These are phyloP conservation scores for Tremella mesenterica DNA, from an alignment of 768 basidiomycete species.

Conservation along the genomic window DNA sequence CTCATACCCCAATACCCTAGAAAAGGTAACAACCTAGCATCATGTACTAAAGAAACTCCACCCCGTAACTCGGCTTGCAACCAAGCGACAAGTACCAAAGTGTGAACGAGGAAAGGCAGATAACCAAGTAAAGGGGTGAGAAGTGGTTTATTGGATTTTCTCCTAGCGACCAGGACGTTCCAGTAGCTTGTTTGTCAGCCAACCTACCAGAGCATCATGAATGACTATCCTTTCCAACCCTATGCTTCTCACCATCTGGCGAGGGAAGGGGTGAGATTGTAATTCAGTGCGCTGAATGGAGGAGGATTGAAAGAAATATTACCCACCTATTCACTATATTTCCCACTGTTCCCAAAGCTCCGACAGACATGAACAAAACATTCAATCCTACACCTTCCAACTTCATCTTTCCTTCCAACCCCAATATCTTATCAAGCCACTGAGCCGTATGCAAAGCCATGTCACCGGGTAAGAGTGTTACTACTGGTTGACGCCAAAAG, in stretches of 20 bases:
- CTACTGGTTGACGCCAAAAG: slow-evolving; percentile 33
- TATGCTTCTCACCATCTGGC: slow-evolving; percentile 1
- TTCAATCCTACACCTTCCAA: slow-evolving; percentile 60
- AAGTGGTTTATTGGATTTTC: slow-evolving; percentile 44
- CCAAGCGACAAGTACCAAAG: slow-evolving; percentile 70
- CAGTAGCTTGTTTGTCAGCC: slow-evolving; percentile 51
- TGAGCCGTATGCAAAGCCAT: slow-evolving; percentile 5
- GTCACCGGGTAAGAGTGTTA: slow-evolving; percentile 14
- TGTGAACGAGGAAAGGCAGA: slow-evolving; percentile 67
- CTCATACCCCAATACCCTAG: slow-evolving; percentile 74
- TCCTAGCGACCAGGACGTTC: slow-evolving; percentile 66
- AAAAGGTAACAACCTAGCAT: slow-evolving; percentile 74
- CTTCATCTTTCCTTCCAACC: slow-evolving; percentile 19
- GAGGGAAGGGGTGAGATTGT: too few species aligned
- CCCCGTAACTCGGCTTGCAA: slow-evolving; percentile 58
- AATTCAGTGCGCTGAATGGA: too few species aligned
- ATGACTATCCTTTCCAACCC: not conserved
- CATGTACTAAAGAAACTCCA: slow-evolving; percentile 63
- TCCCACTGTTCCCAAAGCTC: slow-evolving; percentile 58
- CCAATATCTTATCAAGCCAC: slow-evolving; percentile 17
- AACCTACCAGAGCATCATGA: too few species aligned
- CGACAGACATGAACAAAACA: slow-evolving; percentile 79
- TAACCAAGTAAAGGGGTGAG: slow-evolving; percentile 61
- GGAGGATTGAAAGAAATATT: too few species aligned
- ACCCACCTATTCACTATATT: slow-evolving; percentile 70